Evolutionary conservation across 352 stramenopile genomes (phyloP), one percentile per base, ranked within the genome.

Genomic region (Pythium folliculosum): DNA sequence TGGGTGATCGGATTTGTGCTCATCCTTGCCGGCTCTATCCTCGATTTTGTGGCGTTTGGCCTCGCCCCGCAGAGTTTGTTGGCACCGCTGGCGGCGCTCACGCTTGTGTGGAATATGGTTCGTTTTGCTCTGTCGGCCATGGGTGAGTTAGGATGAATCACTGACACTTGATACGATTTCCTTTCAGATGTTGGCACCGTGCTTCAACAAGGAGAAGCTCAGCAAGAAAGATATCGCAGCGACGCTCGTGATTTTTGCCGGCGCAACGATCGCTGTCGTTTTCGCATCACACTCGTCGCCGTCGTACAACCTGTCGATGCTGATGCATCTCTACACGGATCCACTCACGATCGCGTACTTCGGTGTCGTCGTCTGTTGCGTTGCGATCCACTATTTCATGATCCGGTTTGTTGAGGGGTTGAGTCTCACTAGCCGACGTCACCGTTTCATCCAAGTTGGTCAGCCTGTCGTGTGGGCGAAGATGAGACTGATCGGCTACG

Each of bases 1-100:
- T 97, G 91, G 90, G 71, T 79, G 19, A 60, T 97, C 9, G 91
- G 91, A 2, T 95, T 97, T 37, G 70, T 91, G 21, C 70, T 96
- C 13, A 94, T 96, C 60, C 62, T 87, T 0, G 65, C 81, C 3
- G 90, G 90, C n/a, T 95, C 86, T 0, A 77, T 97, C 5, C 72
- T 97, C 43, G 92, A 98, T 68, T 97, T 98, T 75, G 80, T 97
- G 5, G 91, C 91, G 0, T 96, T 98, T 38, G 91, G 92, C 0
- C 65, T 98, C 17, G 91, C 91, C 7, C 91, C 92, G 8, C 89
- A 97, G 73, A 96, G 86, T 56, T 67, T 98, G 0, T 59, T 97
- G 45, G 90, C 89, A 1, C 91, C 91, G 1, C 62, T 98, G 0
- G 92, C 89, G 3, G 90, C 91, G 9, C 76, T 97, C n/a, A 96